These are phyloP conservation scores for Achaetomiella virescens DNA, from an alignment of 495 filamentous ascomycete genomes.

Conservation along the genomic window DNA sequence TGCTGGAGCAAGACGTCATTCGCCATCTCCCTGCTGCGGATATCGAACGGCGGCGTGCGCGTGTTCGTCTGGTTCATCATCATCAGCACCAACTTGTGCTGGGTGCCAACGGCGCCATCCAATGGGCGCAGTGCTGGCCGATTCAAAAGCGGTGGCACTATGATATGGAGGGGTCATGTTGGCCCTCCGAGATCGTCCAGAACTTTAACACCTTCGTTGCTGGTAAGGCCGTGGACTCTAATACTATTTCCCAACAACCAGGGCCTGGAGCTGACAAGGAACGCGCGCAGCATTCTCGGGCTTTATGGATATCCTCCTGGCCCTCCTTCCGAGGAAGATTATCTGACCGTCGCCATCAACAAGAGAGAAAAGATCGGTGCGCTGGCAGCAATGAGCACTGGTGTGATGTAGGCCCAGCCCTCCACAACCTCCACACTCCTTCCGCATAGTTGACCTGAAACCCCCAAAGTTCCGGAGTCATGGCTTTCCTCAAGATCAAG, in stretches of 20 bases:
- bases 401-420: constrained; percentile 23
- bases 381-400: constrained; percentile 35
- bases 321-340: constrained; percentile 33
- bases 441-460: background rate
- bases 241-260: too few relatives aligned
- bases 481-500: background rate
- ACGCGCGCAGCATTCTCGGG: constrained; percentile 27
- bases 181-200: background rate
- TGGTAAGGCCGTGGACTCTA: background rate
- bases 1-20: constrained; percentile 18
- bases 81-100: constrained; percentile 25
- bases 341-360: constrained; percentile 34
- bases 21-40: constrained; percentile 8
- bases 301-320: constrained; percentile 30
- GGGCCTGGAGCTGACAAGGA: too few relatives aligned
- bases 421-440: too few relatives aligned
- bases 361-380: constrained; percentile 32
- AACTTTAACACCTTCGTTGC: constrained; percentile 12
- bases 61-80: constrained; percentile 21
- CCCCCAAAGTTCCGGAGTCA: background rate
- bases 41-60: background rate
- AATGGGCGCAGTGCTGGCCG: constrained; percentile 21
- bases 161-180: constrained; percentile 1
- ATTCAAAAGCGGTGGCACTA: constrained; percentile 3
- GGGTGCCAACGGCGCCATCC: constrained; percentile 6